Conservation (phyloP, 2,329 filamentous ascomycete species). For the Pseudophaeomoniella oleicola region DNA sequence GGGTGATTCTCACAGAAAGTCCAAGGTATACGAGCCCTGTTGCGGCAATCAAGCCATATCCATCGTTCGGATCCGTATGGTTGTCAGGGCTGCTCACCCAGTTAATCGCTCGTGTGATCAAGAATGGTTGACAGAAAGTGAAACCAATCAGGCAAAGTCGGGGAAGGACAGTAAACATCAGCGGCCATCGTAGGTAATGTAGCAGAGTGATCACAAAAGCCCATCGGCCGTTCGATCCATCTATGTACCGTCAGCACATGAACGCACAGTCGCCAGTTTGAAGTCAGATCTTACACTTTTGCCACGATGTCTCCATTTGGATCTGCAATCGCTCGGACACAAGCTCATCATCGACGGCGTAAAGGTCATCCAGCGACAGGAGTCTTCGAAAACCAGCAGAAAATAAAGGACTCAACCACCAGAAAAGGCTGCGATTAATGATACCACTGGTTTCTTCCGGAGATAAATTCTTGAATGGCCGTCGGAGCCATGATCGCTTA, state of each 20-base stretch:
- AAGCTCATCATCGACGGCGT: not conserved
- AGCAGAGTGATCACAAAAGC: no score
- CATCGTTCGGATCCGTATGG: not conserved
- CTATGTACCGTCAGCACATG: not conserved
- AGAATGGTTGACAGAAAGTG: not conserved
- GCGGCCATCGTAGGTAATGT: no score
- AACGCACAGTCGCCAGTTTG: not conserved
- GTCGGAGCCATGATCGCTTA: constrained; percentile 18
- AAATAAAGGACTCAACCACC: constrained; percentile 22
- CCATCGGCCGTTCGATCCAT: constrained; percentile 5
- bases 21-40: not conserved
- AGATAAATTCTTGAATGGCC: constrained; percentile 18
- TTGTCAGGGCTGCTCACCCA: not conserved
- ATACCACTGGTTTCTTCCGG: constrained; percentile 31
- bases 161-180: not conserved
- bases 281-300: not conserved
- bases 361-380: not conserved
- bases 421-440: constrained; percentile 27
- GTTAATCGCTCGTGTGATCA: not conserved
- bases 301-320: not conserved
- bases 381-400: not conserved
- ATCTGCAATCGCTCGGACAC: not conserved
- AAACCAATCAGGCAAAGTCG: not conserved
- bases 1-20: not conserved
- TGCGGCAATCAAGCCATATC: not conserved